Base-by-base conservation (phyloP, 495 filamentous ascomycete genomes). In the Aspergillus sparsus region DNA sequence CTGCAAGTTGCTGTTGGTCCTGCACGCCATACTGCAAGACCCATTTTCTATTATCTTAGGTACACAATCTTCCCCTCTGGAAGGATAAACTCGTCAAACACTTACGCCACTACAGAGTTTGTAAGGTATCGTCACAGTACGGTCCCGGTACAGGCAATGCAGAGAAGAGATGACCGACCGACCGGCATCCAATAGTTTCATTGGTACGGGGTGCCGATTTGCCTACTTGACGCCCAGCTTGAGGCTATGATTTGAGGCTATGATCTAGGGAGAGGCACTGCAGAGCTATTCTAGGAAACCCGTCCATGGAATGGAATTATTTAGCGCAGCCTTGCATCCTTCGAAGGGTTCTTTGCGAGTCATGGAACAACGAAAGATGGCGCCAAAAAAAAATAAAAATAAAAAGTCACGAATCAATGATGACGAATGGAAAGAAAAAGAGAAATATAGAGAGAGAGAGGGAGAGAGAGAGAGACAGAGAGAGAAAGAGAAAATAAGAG, bases 101-200 rank as follows among this genome's bases (percentile, higher is more conserved):
- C 45, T 9, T 5, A n/a, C 16, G 16, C 13, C 3, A 31, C 49
- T 9, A 51, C 18, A 34, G 15, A 51, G 37, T 12, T 7, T 11
- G 35, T 21, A 45, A 31, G 6, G 41, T 56, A 56, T 44, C 41
- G 41, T 56, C 53, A 47, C 46, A 13, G 31, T 56, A 56, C 41
- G 15, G 39, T 8, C 10, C 16, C 36, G 9, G 52, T 16, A n/a
- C 32, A 41, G 16, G 44, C 44, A 47, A 41, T 47, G 44, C 44
- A 47, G 13, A 47, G 44, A 47, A 47, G 1, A 27, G 21, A 27
- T 27, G 21, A 27, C 21, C 21, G 21, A 27, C 21, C 21, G 21
- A 15, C 31, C 16, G 15, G 52, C 11, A 37, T 37, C 52, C n/a
- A 55, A 55, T 55, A 44, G 52, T 55, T 31, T 21, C 36, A 27